Conservation (phyloP, 805 yeast genomes). For the Maudiozyma bulderi region DNA sequence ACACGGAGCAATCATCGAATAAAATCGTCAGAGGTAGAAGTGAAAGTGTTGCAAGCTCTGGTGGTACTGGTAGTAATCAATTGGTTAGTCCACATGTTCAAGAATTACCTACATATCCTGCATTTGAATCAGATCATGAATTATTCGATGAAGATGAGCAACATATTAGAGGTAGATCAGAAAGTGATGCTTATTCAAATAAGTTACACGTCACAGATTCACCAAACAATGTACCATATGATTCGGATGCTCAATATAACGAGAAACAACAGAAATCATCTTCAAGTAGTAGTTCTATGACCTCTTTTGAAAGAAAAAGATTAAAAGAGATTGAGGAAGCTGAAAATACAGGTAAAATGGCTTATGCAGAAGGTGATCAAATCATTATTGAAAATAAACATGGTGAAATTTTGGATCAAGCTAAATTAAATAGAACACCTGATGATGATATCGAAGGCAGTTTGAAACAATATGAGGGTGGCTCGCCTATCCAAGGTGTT, state of each 20-base stretch:
- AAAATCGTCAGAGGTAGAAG: background rate
- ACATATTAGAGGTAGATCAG: background rate
- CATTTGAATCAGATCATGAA: conserved; percentile 1
- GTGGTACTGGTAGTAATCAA: background rate
- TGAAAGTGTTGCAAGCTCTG: background rate
- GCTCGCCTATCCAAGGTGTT: conserved; percentile 6
- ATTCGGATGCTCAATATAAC: conserved; percentile 1
- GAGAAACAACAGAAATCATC: background rate
- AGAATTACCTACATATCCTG: conserved; percentile 4
- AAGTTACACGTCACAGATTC: background rate
- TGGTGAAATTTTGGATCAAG: conserved; percentile 68
- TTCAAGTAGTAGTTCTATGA: conserved; percentile 2
- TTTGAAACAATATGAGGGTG: conserved; percentile 1
- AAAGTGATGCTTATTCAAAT: background rate
- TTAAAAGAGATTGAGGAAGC: conserved; percentile 18
- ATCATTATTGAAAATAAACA: conserved; percentile 71
- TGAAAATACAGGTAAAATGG: conserved; percentile 29
- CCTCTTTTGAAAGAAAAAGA: conserved; percentile 12
- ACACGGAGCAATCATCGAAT: too few species aligned
- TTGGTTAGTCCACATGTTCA: conserved; percentile 2
- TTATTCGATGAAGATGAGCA: background rate
- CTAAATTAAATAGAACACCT: conserved; percentile 28
- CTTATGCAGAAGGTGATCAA: conserved; percentile 60
- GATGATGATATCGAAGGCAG: conserved; percentile 23
- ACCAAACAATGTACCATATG: conserved; percentile 1